phyloP scores from a whole-genome alignment of 805 yeast species.

The Blastobotrys mokoenaii region DNA sequence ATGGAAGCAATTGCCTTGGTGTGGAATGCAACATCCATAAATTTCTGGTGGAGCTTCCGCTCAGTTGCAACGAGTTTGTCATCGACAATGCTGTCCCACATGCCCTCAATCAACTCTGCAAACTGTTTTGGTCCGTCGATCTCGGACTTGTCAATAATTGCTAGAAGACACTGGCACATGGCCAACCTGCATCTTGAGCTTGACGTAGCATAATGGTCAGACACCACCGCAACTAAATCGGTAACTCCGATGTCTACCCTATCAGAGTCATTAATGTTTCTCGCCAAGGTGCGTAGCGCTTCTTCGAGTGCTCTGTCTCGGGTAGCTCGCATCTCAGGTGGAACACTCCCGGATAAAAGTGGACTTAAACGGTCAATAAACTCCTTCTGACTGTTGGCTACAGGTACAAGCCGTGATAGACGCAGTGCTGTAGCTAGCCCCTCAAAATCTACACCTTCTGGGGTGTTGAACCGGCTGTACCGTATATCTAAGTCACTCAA shows the following conservation, averaged over 20 bases:
- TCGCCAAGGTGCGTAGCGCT: neutral
- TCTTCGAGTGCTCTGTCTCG: neutral
- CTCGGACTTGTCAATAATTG: neutral
- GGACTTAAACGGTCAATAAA: too few species aligned
- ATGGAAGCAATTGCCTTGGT: slow-evolving; percentile 31
- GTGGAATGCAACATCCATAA: slow-evolving; percentile 46
- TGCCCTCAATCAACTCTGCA: slow-evolving; percentile 13
- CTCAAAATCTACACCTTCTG: too few species aligned
- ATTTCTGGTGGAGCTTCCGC: slow-evolving; percentile 47
- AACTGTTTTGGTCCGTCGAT: neutral
- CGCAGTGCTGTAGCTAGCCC: too few species aligned
- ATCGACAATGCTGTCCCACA: slow-evolving; percentile 53
- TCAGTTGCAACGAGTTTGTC: slow-evolving; percentile 61
- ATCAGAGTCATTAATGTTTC: neutral
- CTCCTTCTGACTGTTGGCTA: too few species aligned
- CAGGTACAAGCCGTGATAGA: too few species aligned
- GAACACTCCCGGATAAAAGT: neutral
- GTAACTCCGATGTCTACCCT: neutral
- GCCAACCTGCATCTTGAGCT: slow-evolving; percentile 1
- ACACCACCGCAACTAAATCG: neutral
- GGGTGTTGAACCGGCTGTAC: too few species aligned
- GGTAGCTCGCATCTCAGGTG: neutral
- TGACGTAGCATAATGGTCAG: slow-evolving; percentile 6
- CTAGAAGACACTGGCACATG: slow-evolving; percentile 3
- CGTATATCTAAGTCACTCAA: too few species aligned